Base-by-base conservation (phyloP, 352 stramenopile species). In the Pythium chondricola region DNA sequence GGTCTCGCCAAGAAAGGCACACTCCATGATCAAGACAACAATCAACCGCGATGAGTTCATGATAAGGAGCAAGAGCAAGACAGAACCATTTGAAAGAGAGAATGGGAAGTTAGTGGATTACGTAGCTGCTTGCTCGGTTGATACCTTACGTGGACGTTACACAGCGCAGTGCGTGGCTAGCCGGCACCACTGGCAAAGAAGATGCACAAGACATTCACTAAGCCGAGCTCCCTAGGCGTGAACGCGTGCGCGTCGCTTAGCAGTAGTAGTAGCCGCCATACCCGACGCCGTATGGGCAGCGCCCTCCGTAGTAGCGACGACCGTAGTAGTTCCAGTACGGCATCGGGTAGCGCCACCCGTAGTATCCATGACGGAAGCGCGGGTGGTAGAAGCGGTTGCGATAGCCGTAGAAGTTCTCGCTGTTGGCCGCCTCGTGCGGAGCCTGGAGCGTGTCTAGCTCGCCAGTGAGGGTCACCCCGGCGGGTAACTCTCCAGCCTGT, bases 191-290 rank as follows among this genome's bases (percentile, higher is more conserved):
- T n/a, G n/a, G n/a, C n/a, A n/a, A n/a, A n/a, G n/a, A n/a, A n/a
- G n/a, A n/a, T n/a, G n/a, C n/a, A n/a, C n/a, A n/a, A n/a, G n/a
- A n/a, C n/a, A n/a, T n/a, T n/a, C n/a, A n/a, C n/a, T n/a, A n/a
- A n/a, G n/a, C n/a, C n/a, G n/a, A n/a, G n/a, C n/a, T n/a, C n/a
- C n/a, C n/a, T n/a, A n/a, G n/a, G n/a, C n/a, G n/a, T n/a, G n/a
- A n/a, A n/a, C n/a, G n/a, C n/a, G n/a, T n/a, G n/a, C n/a, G n/a
- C n/a, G n/a, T n/a, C n/a, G n/a, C n/a, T 54, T 49, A 76, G 52
- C 67, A 77, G 56, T 69, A 77, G 52, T 65, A 77, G 54, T 63
- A 74, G 14, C 54, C 42, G 16, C 67, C 63, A 25, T 67, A 64
- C 14, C 30, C 40, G 39, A 47, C 57, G 16, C 52, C 61, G 36